Evolutionary conservation across 2,329 filamentous ascomycete genomes (phyloP).

Genomic region (Paecilomyces niveus): DNA sequence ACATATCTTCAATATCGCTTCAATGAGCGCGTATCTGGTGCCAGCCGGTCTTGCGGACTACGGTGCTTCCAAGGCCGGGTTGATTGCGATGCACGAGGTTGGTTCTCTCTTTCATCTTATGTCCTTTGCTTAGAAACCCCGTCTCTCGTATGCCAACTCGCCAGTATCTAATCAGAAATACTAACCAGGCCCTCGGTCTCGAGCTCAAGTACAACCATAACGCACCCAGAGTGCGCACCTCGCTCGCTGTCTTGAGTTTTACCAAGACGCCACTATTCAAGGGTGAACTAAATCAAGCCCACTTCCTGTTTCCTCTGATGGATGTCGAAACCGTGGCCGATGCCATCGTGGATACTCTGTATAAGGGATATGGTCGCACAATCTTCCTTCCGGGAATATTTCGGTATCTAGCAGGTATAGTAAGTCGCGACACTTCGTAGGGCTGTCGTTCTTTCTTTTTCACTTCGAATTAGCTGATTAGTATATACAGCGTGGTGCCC

Average conservation of each 20-base stretch:
- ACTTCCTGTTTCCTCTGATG: conserved; percentile 16
- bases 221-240: conserved; percentile 12
- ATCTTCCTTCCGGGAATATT: conserved; percentile 13
- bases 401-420: conserved; percentile 14
- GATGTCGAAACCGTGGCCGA: conserved; percentile 18
- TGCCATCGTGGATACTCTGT: conserved; percentile 13
- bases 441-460: no score
- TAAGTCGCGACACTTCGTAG: no score
- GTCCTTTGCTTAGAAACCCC: no score
- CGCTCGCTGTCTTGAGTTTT: conserved; percentile 14
- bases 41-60: conserved; percentile 17
- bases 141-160: no score
- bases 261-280: conserved; percentile 18
- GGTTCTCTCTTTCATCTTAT: neutral
- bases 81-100: conserved; percentile 17
- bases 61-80: conserved; percentile 16
- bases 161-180: conserved; percentile 4
- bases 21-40: conserved; percentile 17
- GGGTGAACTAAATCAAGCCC: conserved; percentile 15
- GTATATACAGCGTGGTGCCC: conserved; percentile 13
- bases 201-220: conserved; percentile 7
- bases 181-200: no score
- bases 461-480: no score
- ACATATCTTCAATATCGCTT: conserved; percentile 16
- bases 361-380: conserved; percentile 11